phyloP scores from a whole-genome alignment of 306 rosid genomes.

The Casuarina equisetifolia region DNA sequence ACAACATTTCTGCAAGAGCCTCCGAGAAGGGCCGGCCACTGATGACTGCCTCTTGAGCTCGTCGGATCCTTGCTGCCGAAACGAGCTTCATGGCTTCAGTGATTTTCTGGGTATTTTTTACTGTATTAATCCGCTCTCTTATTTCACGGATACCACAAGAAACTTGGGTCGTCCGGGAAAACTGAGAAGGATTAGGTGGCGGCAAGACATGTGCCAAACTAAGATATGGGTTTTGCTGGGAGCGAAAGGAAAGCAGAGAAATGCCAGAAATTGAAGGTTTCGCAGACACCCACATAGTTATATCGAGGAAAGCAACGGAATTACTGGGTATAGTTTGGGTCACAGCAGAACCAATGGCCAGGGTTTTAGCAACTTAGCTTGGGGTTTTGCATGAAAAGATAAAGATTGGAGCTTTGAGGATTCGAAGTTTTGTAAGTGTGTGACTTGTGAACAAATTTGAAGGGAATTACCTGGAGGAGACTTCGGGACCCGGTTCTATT shows the following conservation, averaged over 20 bases:
- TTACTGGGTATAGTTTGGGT: not conserved
- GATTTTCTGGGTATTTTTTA: slow-evolving; percentile 61
- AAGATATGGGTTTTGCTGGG: slow-evolving; percentile 26
- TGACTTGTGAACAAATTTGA: not conserved
- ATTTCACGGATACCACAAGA: slow-evolving; percentile 52
- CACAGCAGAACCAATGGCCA: not conserved
- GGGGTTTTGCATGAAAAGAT: not conserved
- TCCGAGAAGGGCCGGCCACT: slow-evolving; percentile 67
- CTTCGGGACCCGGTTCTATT: not conserved
- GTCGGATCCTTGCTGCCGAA: slow-evolving; percentile 70
- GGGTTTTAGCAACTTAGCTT: not conserved
- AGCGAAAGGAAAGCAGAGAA: slow-evolving; percentile 3
- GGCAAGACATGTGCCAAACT: not conserved
- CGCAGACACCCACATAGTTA: slow-evolving; percentile 22
- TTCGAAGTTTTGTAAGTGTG: not conserved
- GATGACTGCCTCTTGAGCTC: slow-evolving; percentile 81
- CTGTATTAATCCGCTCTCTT: slow-evolving; percentile 52
- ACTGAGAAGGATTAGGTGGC: slow-evolving; percentile 6
- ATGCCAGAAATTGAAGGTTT: slow-evolving; percentile 32
- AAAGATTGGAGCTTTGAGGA: not conserved
- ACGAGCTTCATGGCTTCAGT: slow-evolving; percentile 82
- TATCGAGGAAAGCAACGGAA: slow-evolving; percentile 23
- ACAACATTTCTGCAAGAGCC: slow-evolving; percentile 50
- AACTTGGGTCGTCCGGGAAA: slow-evolving; percentile 17
- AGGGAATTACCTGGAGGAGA: slow-evolving; percentile 4